Base-by-base conservation (phyloP, 2,329 filamentous ascomycete species). In the Cercospora beticola region DNA sequence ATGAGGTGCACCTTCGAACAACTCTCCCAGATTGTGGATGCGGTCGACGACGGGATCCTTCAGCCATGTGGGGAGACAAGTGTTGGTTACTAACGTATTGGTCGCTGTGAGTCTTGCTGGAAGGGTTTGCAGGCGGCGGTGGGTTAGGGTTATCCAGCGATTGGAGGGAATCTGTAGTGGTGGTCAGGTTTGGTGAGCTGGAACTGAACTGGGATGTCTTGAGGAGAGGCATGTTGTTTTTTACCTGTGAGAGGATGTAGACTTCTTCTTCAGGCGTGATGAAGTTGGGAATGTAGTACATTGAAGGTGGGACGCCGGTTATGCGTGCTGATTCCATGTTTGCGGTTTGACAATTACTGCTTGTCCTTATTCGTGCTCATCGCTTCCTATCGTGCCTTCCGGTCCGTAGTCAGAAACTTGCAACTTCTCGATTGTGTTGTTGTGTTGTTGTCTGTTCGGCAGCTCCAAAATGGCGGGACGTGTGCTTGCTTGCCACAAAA, bases 231-330 rank as follows among this genome's bases (percentile, higher is more conserved):
- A n/a, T n/a, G n/a, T n/a, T n/a, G n/a, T n/a, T n/a, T n/a, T 26
- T 18, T 67, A 91, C 92, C 84, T 92, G 95, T 64, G 88, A 82
- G 59, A 97, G 82, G 7, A 97, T 86, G 7, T 81, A 76, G 33
- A 82, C 78, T 81, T 97, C 93, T 80, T 97, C 93, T 56, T 90
- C 87, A 65, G 83, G 79, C 4, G 86, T 90, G 78, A 98, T 90
- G 81, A 97, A 97, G 78, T 94, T 84, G 7, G 93, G 86, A 67
- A 97, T 90, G 81, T 98, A 97, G 82, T 90, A 97, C 64, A 92
- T 91, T 36, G 86, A 82, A 1, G 85, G 78, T 33, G 73, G 73
- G 4, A 68, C 46, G 12, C 49, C 26, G 31, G 61, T 14, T 43
- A 77, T 74, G 26, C 58, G 68, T 59, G 74, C 64, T 10, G 43